Conservation (phyloP, 2,329 filamentous ascomycete species). For the Paracamarosporium sp. region DNA sequence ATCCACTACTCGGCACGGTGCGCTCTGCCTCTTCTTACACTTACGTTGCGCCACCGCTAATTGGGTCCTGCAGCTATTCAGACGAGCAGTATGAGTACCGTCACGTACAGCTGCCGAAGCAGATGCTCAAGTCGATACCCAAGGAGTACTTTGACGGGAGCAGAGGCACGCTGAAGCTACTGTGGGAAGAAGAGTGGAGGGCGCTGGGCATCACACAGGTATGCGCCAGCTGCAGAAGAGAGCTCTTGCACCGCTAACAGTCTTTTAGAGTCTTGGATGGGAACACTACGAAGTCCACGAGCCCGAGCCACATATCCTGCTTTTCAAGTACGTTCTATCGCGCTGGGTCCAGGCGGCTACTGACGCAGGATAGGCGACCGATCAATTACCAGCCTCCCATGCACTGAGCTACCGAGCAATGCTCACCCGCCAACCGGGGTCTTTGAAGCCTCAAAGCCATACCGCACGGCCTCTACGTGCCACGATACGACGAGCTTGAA, state of each 20-base stretch:
- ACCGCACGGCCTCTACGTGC: slow-evolving; percentile 14
- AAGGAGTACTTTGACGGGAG: slow-evolving; percentile 89
- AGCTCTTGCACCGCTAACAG: slow-evolving; percentile 16
- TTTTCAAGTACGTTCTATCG: slow-evolving; percentile 83
- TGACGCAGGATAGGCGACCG: slow-evolving; percentile 66
- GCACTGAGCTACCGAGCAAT: slow-evolving; percentile 34
- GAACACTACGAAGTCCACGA: slow-evolving; percentile 99
- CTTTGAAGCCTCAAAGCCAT: slow-evolving; percentile 12
- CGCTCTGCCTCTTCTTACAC: slow-evolving; percentile 37
- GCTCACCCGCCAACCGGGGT: slow-evolving; percentile 11
- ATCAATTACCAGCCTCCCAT: slow-evolving; percentile 81
- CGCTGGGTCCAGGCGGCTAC: not conserved
- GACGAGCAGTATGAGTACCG: slow-evolving; percentile 95
- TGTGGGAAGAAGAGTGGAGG: slow-evolving; percentile 99
- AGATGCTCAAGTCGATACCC: slow-evolving; percentile 97
- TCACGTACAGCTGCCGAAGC: slow-evolving; percentile 95
- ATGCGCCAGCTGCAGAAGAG: slow-evolving; percentile 21
- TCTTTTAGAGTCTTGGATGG: slow-evolving; percentile 87
- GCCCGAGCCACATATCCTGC: slow-evolving; percentile 95
- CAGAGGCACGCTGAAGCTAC: slow-evolving; percentile 90
- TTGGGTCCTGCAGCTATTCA: slow-evolving; percentile 74
- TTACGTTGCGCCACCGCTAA: slow-evolving; percentile 25
- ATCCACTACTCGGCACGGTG: slow-evolving; percentile 97
- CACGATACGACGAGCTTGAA: slow-evolving; percentile 19
- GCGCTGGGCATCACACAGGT: slow-evolving; percentile 97